Base-by-base conservation (phyloP, 495 filamentous ascomycete genomes). In the Entonaema liquescens region DNA sequence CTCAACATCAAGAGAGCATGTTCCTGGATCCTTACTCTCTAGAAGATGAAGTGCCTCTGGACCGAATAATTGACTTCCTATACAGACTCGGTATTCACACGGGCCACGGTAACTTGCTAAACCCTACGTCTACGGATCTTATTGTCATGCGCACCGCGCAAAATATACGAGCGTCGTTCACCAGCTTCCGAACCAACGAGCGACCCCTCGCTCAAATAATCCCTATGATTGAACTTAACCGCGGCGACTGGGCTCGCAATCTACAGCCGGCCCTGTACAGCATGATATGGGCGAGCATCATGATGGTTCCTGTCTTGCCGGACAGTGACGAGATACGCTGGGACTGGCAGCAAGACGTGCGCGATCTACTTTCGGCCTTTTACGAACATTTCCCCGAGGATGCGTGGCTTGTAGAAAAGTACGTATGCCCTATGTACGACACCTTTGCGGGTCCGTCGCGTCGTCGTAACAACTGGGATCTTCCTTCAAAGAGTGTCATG, bases 1-100 rank as follows among this genome's bases (percentile, higher is more conserved):
- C 67, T n/a, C 72, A 77, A 40, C 44, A 61, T 21, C 79, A 79
- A 12, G 78, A 86, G 57, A 82, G 81, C 8, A 93, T 96, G 85
- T 96, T 92, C 77, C 81, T 97, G 65, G 93, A 98, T 72, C 94
- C 94, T 1, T 97, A 91, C 76, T 85, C 88, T 53, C 90, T 88
- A 15, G 84, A 89, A 36, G 74, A 83, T 7, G 93, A 96, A 79
- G 86, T 92, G 0, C 82, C 85, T 0, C 72, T 88, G 3, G 77
- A 80, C 3, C 83, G 87, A 62, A 81, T 97, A 25, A 80, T 85
- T 62, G 78, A 74, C n/a, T 84, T 88, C 62, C 80, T 97, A 17
- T 78, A 79, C 52, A 84, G 87, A 42, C 83, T 93, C 62, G 92
- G 91, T 9, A 85, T 89, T 42, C 79, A 85, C 5, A 62, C 75